Evolutionary conservation across 306 rosid genomes (phyloP).

Genomic region (peach (Prunus persica)): Prunus_persica_NCBIv2 NC_034009.1:47312501-47313000

Average conservation of each 20-base stretch:
- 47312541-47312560: conserved; percentile 56
- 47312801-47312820: conserved; percentile 34
- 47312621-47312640: conserved; percentile 59
- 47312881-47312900: conserved; percentile 69
- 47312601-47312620: conserved; percentile 82
- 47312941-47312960: conserved; percentile 50
- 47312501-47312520: conserved; percentile 62
- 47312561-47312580: conserved; percentile 55
- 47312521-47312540: conserved; percentile 81
- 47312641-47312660: conserved; percentile 72
- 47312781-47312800: conserved; percentile 21
- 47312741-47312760: conserved; percentile 24
- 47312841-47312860: conserved; percentile 77
- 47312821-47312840: conserved; percentile 37
- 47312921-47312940: conserved; percentile 61
- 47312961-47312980: conserved; percentile 13
- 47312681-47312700: conserved; percentile 67
- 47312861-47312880: conserved; percentile 78
- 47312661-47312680: conserved; percentile 90
- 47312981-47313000: neutral
- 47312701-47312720: conserved; percentile 79
- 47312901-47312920: conserved; percentile 49
- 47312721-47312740: conserved; percentile 83
- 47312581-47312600: conserved; percentile 73
- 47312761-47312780: conserved; percentile 32